Conservation (phyloP, 1,139 yeast species). For the Geotrichum reessii region DNA sequence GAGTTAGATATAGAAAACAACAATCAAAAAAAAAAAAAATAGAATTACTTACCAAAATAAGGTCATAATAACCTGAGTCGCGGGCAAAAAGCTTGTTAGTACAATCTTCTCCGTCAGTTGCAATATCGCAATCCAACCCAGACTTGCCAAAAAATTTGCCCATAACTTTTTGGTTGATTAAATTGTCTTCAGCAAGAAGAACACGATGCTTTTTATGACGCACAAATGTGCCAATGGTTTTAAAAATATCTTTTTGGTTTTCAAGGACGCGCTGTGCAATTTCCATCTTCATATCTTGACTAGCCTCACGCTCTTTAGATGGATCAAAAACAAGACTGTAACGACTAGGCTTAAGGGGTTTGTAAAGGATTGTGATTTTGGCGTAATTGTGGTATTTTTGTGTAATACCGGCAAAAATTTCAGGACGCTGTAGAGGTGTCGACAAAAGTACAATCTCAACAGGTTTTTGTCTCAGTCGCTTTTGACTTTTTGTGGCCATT, state of each 20-base stretch:
- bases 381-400: slow-evolving; percentile 15
- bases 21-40: background rate
- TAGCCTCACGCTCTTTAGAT: slow-evolving; percentile 24
- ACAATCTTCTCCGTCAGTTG: slow-evolving; percentile 68
- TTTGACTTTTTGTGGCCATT: background rate
- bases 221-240: slow-evolving; percentile 15
- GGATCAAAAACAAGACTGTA: slow-evolving; percentile 32
- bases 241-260: slow-evolving; percentile 26
- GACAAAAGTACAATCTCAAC: slow-evolving; percentile 30
- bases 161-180: slow-evolving; percentile 84
- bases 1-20: background rate
- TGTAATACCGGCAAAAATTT: slow-evolving; percentile 22
- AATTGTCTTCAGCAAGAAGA: slow-evolving; percentile 80
- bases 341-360: slow-evolving; percentile 30
- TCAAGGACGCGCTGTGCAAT: slow-evolving; percentile 27
- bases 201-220: slow-evolving; percentile 44
- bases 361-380: slow-evolving; percentile 27
- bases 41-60: slow-evolving; percentile 41
- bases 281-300: slow-evolving; percentile 29
- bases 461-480: background rate
- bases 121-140: slow-evolving; percentile 68
- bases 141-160: slow-evolving; percentile 67
- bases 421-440: slow-evolving; percentile 32
- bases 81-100: slow-evolving; percentile 44
- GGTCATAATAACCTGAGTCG: slow-evolving; percentile 45